A percentile compares a stretch with the other conserved stretches of the same genome.
Conservation (phyloP, 2,329 filamentous ascomycete species). For the Colletotrichum echinochloae region DNA sequence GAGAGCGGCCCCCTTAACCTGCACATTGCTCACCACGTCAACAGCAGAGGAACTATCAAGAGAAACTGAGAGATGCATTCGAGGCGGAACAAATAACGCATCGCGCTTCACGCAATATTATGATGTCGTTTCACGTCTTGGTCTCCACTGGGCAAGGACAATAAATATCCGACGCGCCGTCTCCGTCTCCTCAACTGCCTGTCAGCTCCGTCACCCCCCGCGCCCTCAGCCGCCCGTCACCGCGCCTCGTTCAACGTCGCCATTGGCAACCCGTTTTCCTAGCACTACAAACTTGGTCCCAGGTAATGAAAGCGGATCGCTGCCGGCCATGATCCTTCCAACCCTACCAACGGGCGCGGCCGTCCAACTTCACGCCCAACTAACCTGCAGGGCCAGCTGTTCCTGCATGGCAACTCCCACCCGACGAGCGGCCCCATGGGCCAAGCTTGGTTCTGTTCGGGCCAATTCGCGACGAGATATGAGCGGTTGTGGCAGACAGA, state of each 20-base stretch:
- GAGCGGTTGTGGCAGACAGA: background rate
- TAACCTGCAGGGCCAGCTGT: conserved; percentile 23
- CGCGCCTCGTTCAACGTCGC: background rate
- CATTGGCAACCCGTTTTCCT: background rate
- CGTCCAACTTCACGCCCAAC: background rate
- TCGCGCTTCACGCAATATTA: background rate
- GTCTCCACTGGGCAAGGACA: background rate
- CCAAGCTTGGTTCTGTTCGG: background rate
- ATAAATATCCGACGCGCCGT: background rate
- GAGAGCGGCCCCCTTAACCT: background rate
- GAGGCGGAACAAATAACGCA: background rate
- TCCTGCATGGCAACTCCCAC: conserved; percentile 2
- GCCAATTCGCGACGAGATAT: background rate
- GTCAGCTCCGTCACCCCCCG: background rate
- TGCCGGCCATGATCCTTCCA: background rate
- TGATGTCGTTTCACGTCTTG: background rate
- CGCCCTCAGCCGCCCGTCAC: background rate
- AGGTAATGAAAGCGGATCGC: background rate
- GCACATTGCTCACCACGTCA: background rate
- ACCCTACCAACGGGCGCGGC: background rate
- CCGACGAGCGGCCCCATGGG: background rate
- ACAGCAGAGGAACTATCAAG: background rate
- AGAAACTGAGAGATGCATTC: too few relatives aligned
- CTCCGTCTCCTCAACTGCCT: background rate
- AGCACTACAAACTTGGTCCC: background rate